Evolutionary conservation across 108 stramenopile species (phyloP), one percentile per base, ranked within the genome.

Genomic region (Schizochytrium sp.): DNA sequence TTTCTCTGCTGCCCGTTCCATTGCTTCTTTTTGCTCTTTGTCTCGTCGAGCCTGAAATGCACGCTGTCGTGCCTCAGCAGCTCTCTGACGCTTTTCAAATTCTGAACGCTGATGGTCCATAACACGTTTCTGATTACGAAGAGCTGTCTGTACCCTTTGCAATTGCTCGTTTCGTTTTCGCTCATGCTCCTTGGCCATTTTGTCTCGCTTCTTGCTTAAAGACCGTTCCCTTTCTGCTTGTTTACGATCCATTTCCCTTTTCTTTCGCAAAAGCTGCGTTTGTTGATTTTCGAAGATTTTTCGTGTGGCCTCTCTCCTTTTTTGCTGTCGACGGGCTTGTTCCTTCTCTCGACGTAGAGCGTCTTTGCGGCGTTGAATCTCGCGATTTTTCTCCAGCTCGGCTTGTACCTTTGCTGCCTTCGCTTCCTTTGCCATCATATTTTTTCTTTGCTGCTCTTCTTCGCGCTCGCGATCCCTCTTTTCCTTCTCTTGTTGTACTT

Each of bases 251-350:
- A 69, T 69, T 8, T 69, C 28, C 64, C 28, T 7, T 44, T 69
- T 69, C 64, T 69, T 69, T 69, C 44, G 64, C 64, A 69, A 69
- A 44, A 69, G 64, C 64, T 69, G 42, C 12, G 10, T 12, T 69
- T 69, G 64, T 44, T 69, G 64, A 8, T 38, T 44, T 15, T 69
- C 64, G 64, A 69, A 69, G 28, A 69, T 69, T 44, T 69, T 69
- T 12, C 64, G 64, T 15, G 64, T 69, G 1, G 64, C 64, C 44
- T 69, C 64, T 44, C 10, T 7, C 64, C 64, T 38, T 15, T 38
- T 69, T 69, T 38, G 64, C 64, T 69, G 64, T 0, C 64, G 64
- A 10, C 28, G 19, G 15, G 64, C 64, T 15, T 69, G 64, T 38
- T 28, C 64, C 15, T 69, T 44, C 64, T 69, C 64, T 7, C 64